Base-by-base conservation (phyloP, 805 yeast species). In the Candida broadrunensis region DNA sequence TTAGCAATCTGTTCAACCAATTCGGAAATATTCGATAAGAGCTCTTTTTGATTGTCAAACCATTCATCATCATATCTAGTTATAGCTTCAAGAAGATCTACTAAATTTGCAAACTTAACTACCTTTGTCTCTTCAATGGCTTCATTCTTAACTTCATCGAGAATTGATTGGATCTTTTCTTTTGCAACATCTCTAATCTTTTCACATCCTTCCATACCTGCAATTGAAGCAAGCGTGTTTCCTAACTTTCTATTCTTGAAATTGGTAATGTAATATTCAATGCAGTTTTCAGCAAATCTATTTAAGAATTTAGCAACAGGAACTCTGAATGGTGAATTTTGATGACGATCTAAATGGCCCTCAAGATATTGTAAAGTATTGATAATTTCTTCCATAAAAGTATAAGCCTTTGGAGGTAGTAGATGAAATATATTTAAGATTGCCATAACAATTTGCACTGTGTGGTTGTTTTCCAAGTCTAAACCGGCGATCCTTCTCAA, bases 401-500 rank as follows among this genome's bases (percentile, higher is more conserved):
- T 84, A 61, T 81, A 86, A 0, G 99, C 99, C 47, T 88, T 86
- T 2, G 96, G 81, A 0, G 99, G 99, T 24, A 93, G 66, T 47
- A 89, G 69, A 56, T 95, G 96, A 68, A 91, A 93, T 31, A 93
- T 86, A 51, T 91, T 88, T 52, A 93, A 72, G 42, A 93, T 88
- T 0, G 96, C 95, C 49, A 85, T 86, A 34, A 93, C 88, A 30
- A 91, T 86, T 54, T 86, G 85, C 11, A 95, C 86, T 0, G 89
- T 86, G 26, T 81, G 83, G 49, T 90, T 90, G 48, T 80, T 83
- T 24, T 79, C 84, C 42, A 95, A 74, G 44, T 86, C 96, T 49
- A 83, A 88, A 4, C 83, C 82, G 1, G 97, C 83, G 33, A 87
- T 77, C 47, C 81, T 79, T 41, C 88, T 81, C 30, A 95, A 61